Base-by-base conservation (phyloP, 768 basidiomycete genomes). In the Mrakia blollopis region DNA sequence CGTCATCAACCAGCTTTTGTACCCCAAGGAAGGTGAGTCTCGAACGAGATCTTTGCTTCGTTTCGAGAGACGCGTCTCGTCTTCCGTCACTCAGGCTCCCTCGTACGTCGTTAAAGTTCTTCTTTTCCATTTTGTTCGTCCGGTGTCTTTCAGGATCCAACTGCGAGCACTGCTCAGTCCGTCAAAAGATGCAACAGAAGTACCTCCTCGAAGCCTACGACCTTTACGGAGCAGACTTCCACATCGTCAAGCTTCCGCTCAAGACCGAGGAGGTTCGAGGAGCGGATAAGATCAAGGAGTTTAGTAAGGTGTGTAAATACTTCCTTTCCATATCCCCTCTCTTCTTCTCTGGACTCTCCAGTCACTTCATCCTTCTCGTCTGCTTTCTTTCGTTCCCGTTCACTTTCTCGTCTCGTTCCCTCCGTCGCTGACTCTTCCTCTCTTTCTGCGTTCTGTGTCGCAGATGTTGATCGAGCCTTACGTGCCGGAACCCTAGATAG, bases 141-240 rank as follows among this genome's bases (percentile, higher is more conserved):
- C 16, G 2, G 6, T 2, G 14, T n/a, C 50, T 47, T 8, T 13
- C 83, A 95, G 95, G 87, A 57, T 92, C 94, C 44, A 92, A 92
- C 82, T 99, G 97, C 84, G 93, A 95, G 80, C 96, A 98, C 84
- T 99, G 97, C 84, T 87, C 87, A 72, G 94, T 98, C 28, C 89
- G 97, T 78, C 90, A 93, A 84, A 91, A 91, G 85, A 98, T 98
- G 96, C 94, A 98, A 85, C 94, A 97, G 85, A 98, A 97, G 84
- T 99, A 99, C 84, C 89, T 99, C 30, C 88, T 87, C 68, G 97
- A 98, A 85, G 95, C 96, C 23, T 93, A 97, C 84, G 96, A 98
- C 82, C 90, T 98, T 69, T 97, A 97, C 83, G 93, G 93, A 84
- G 94, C 97, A 81, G 97, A 96, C 83, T 99, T 98, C 90, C 94